Percentiles rank a stretch among this genome's conserved stretches.
Conservation (phyloP, 768 basidiomycete species). For the Mycena leptocephala region DNA sequence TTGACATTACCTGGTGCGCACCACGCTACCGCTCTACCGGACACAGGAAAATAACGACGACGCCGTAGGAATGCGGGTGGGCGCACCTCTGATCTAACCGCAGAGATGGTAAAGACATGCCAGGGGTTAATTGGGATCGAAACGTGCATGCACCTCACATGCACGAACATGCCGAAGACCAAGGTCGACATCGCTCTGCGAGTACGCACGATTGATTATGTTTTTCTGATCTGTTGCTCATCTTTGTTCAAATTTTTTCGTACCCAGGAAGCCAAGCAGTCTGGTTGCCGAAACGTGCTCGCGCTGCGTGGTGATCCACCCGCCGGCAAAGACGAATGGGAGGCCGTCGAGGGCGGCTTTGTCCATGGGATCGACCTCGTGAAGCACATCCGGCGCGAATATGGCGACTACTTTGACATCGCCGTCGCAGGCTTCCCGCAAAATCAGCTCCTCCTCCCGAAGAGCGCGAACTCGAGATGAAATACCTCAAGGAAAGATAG, state of each 20-base stretch:
- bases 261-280: conserved; percentile 86
- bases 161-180: conserved; percentile 98
- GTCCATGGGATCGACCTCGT: conserved; percentile 94
- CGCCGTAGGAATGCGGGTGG: conserved; percentile 93
- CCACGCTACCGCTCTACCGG: conserved; percentile 6
- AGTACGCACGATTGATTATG: conserved; percentile 65
- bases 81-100: conserved; percentile 93
- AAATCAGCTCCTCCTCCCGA: conserved; percentile 81
- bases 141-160: conserved; percentile 99
- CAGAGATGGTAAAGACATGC: conserved; percentile 95
- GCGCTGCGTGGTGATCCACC: conserved; percentile 96
- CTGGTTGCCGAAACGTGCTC: conserved; percentile 94
- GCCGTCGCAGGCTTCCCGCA: conserved; percentile 96
- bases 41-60: conserved; percentile 8
- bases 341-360: conserved; percentile 93
- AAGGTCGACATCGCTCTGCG: conserved; percentile 94
- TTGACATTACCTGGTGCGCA: conserved; percentile 94
- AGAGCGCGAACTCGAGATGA: conserved; percentile 84
- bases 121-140: conserved; percentile 95
- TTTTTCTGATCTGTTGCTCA: conserved; percentile 18
- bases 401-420: conserved; percentile 96
- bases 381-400: conserved; percentile 84
- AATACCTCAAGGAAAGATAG: conserved; percentile 93
- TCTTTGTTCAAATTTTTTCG: neutral
- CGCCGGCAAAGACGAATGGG: conserved; percentile 91